These are phyloP conservation scores for Didymella arachidicola DNA, from an alignment of 2,329 filamentous ascomycete genomes.

Conservation along the genomic window DNA sequence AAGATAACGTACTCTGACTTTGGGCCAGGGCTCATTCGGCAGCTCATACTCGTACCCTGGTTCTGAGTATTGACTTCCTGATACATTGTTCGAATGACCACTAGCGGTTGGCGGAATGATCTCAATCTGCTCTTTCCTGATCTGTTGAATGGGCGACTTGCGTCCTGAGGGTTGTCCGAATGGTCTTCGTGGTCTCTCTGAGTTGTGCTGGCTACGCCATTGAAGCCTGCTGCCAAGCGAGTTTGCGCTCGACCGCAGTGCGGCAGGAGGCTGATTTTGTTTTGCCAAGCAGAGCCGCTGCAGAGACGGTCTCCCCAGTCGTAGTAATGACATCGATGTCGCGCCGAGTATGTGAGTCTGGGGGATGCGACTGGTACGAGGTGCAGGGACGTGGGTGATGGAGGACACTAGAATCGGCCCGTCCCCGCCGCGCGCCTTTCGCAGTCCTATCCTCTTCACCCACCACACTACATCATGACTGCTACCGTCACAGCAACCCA, in stretches of 20 bases:
- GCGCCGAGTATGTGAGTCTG: not conserved
- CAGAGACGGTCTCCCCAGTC: constrained; percentile 7
- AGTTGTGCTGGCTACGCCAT: constrained; percentile 18
- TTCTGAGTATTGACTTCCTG: constrained; percentile 12
- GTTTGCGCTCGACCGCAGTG: constrained; percentile 6
- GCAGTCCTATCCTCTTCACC: not conserved
- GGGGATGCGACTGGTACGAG: not conserved
- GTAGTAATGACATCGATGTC: constrained; percentile 17
- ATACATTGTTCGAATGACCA: not conserved
- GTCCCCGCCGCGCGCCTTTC: not conserved
- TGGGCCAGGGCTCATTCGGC: constrained; percentile 19
- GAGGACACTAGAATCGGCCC: constrained; percentile 12
- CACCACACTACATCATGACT: not conserved
- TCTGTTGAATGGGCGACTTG: constrained; percentile 15
- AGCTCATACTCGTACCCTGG: constrained; percentile 5
- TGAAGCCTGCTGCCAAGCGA: constrained; percentile 6
- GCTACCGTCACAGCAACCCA: not conserved
- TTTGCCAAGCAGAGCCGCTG: constrained; percentile 1
- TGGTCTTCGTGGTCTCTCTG: constrained; percentile 12
- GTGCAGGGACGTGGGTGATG: not conserved
- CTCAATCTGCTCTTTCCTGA: constrained; percentile 16
- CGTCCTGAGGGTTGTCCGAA: constrained; percentile 15
- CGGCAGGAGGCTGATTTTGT: not conserved
- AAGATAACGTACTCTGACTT: constrained; percentile 34
- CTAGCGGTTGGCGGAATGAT: constrained; percentile 4